Conservation (phyloP, 164 flowering plant genomes). For the Berberis vulgaris region DNA sequence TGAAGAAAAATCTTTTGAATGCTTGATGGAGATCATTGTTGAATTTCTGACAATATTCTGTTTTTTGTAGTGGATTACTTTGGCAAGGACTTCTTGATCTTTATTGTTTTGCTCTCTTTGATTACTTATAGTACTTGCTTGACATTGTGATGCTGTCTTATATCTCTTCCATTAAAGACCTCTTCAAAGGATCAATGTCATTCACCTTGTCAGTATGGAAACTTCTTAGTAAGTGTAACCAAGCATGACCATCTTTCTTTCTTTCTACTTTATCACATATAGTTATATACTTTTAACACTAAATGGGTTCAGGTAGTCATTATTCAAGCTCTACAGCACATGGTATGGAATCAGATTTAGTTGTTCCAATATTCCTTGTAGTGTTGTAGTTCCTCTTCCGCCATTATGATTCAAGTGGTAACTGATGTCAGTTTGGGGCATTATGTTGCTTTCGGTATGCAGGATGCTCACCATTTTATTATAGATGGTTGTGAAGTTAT, state of each 20-base stretch:
- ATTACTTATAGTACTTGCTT: too few relatives aligned
- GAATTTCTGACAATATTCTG: too few relatives aligned
- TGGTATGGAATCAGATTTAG: background rate
- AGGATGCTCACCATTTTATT: conserved; percentile 87
- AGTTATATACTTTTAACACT: too few relatives aligned
- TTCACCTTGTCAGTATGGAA: background rate
- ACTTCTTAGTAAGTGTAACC: background rate
- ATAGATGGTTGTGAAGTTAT: conserved; percentile 81
- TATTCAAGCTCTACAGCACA: too few relatives aligned
- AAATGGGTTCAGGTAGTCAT: too few relatives aligned
- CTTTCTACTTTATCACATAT: background rate
- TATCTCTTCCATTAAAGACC: background rate
- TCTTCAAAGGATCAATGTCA: background rate
- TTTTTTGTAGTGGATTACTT: too few relatives aligned
- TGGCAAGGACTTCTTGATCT: too few relatives aligned
- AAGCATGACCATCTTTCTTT: background rate
- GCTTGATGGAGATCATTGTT: too few relatives aligned
- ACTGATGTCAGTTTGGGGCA: background rate
- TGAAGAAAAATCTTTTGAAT: too few relatives aligned
- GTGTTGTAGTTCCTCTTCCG: background rate
- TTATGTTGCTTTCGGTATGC: conserved; percentile 14
- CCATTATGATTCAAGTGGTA: background rate
- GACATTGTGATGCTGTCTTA: background rate
- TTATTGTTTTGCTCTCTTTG: too few relatives aligned
- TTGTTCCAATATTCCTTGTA: background rate